Evolutionary conservation across 139 green algal species (phyloP).

Genomic region (Prasinococcaceae sp.): DNA sequence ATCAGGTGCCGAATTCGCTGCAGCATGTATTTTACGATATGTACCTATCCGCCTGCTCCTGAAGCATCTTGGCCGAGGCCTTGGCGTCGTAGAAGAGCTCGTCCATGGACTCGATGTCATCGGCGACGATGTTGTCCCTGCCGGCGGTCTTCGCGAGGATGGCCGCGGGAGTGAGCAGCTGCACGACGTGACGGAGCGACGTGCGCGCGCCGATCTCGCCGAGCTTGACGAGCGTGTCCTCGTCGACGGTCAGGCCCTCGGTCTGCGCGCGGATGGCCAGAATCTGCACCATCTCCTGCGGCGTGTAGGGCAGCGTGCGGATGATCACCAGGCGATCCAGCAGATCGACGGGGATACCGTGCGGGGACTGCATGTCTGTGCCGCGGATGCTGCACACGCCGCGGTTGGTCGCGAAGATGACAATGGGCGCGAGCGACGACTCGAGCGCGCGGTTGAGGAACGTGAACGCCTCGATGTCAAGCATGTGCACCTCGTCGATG

Average conservation of each 20-base stretch:
- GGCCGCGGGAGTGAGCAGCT: constrained; percentile 79
- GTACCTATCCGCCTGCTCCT: constrained; percentile 88
- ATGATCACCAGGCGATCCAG: constrained; percentile 97
- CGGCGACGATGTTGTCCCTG: constrained; percentile 32
- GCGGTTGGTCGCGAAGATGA: constrained; percentile 96
- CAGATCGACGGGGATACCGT: constrained; percentile 92
- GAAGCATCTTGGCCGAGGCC: constrained; percentile 64
- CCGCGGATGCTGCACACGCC: constrained; percentile 60
- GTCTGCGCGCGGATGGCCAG: constrained; percentile 78
- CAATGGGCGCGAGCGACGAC: constrained; percentile 80
- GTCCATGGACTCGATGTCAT: constrained; percentile 64
- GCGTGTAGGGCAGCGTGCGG: constrained; percentile 81
- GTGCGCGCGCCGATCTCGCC: constrained; percentile 74
- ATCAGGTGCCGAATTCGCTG: too few species aligned
- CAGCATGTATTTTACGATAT: too few species aligned
- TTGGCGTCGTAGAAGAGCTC: constrained; percentile 91
- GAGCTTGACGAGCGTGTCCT: constrained; percentile 67
- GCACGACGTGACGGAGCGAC: constrained; percentile 60
- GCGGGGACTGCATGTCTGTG: constrained; percentile 68
- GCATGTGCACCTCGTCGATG: constrained; percentile 98
- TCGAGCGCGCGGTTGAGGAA: constrained; percentile 90
- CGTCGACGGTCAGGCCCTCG: constrained; percentile 80
- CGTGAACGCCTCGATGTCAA: constrained; percentile 98
- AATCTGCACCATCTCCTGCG: constrained; percentile 28
- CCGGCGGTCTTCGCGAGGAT: constrained; percentile 64